Evolutionary conservation across 495 filamentous ascomycete genomes (phyloP).

Genomic region (Podospora sp.): DNA sequence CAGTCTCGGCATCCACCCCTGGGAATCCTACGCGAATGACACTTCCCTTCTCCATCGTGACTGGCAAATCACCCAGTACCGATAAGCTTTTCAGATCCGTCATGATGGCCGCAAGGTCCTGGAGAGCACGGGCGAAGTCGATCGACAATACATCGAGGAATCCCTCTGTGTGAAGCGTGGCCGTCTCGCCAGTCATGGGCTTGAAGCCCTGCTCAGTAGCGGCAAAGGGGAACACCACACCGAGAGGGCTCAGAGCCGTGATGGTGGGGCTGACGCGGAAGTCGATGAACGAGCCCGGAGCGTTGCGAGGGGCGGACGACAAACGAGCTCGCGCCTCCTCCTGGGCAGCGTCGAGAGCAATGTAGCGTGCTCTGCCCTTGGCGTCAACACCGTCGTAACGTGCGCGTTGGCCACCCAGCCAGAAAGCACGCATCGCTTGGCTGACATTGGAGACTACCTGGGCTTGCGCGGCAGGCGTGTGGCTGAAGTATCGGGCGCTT

Average conservation of each 20-base stretch:
- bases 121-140: slow-evolving; percentile 85
- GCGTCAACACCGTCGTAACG: slow-evolving; percentile 75
- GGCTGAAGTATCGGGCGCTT: slow-evolving; percentile 82
- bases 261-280: slow-evolving; percentile 86
- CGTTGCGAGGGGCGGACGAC: slow-evolving; percentile 52
- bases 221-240: slow-evolving; percentile 43
- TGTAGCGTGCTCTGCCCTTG: slow-evolving; percentile 75
- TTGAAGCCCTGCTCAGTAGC: slow-evolving; percentile 34
- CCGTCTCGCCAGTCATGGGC: slow-evolving; percentile 34
- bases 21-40: slow-evolving; percentile 81
- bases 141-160: slow-evolving; percentile 81
- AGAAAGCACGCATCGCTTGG: slow-evolving; percentile 84
- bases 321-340: slow-evolving; percentile 68
- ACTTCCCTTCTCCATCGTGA: slow-evolving; percentile 63
- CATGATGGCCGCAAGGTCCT: slow-evolving; percentile 77
- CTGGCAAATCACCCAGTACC: slow-evolving; percentile 77
- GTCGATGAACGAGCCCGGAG: slow-evolving; percentile 78
- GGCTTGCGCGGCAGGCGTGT: slow-evolving; percentile 78
- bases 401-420: slow-evolving; percentile 81
- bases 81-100: slow-evolving; percentile 79
- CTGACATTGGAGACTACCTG: slow-evolving; percentile 96
- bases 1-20: slow-evolving; percentile 82
- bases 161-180: slow-evolving; percentile 72
- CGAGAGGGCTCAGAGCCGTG: slow-evolving; percentile 73
- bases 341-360: slow-evolving; percentile 67